These are phyloP conservation scores for Pseudogymnoascus sp. DNA, from an alignment of 2,329 filamentous ascomycete genomes.

Conservation along the genomic window DNA sequence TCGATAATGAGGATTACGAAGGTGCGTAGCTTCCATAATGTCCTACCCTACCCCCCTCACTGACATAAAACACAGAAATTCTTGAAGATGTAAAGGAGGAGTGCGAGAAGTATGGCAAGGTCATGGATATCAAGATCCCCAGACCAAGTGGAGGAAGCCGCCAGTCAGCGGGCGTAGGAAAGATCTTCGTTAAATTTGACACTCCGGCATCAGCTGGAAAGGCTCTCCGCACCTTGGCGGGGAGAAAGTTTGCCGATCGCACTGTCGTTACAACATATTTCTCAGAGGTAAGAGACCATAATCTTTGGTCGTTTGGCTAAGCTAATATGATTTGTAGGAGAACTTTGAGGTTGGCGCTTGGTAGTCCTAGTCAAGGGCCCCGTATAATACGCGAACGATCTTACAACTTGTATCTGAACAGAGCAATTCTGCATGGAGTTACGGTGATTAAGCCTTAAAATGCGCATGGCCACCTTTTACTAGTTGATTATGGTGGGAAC, in stretches of 20 bases:
- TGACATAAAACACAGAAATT: conserved; percentile 62
- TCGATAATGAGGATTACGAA: conserved; percentile 92
- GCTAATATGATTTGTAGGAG: conserved; percentile 49
- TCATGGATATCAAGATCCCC: conserved; percentile 87
- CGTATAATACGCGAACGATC: neutral
- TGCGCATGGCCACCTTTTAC: neutral
- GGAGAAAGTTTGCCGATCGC: conserved; percentile 89
- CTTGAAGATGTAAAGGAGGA: conserved; percentile 90
- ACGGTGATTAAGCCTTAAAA: neutral
- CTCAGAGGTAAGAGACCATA: conserved; percentile 58
- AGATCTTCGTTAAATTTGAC: conserved; percentile 96
- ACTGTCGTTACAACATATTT: conserved; percentile 97
- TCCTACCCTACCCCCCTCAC: conserved; percentile 16
- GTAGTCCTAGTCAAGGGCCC: conserved; percentile 17
- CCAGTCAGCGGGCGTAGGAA: conserved; percentile 83
- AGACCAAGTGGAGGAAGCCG: conserved; percentile 75
- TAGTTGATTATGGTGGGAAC: neutral
- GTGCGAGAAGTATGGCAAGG: conserved; percentile 79
- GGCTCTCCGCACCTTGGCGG: conserved; percentile 81
- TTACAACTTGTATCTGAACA: neutral
- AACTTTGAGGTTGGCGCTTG: conserved; percentile 63
- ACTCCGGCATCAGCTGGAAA: conserved; percentile 67
- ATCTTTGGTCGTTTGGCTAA: neutral
- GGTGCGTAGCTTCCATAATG: conserved; percentile 43
- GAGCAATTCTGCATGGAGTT: neutral